Conservation (phyloP, 768 basidiomycete genomes). For the Sarcodon aspratus region DNA sequence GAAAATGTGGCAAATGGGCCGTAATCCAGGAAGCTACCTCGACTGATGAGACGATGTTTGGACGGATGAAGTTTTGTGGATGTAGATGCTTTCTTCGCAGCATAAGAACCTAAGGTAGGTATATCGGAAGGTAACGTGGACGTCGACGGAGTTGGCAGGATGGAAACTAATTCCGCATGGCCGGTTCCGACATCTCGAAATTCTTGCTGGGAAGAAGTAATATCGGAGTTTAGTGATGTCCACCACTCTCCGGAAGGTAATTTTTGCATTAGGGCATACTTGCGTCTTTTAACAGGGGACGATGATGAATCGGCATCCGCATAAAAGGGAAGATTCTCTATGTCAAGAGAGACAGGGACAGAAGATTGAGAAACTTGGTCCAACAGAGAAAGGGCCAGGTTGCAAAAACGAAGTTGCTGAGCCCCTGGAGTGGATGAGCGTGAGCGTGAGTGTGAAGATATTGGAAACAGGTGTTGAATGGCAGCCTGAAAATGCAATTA, state of each 20-base stretch:
- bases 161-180: conserved; percentile 65
- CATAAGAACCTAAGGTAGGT: conserved; percentile 50
- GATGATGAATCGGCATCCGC: conserved; percentile 8
- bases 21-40: conserved; percentile 70
- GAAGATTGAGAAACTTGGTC: conserved; percentile 52
- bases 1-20: conserved; percentile 69
- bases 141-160: conserved; percentile 52
- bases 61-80: conserved; percentile 29
- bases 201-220: conserved; percentile 24
- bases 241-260: conserved; percentile 72
- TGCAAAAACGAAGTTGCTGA: conserved; percentile 66
- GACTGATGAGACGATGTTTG: conserved; percentile 38
- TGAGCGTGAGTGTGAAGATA: conserved; percentile 57
- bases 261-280: conserved; percentile 72
- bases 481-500: conserved; percentile 33
- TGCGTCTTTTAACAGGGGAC: conserved; percentile 24
- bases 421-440: conserved; percentile 48
- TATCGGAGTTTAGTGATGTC: conserved; percentile 52
- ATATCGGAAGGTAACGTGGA: conserved; percentile 12
- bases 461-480: conserved; percentile 55
- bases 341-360: conserved; percentile 32
- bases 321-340: conserved; percentile 29
- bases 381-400: conserved; percentile 60
- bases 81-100: conserved; percentile 27
- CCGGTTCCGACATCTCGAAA: conserved; percentile 45